phyloP scores from a whole-genome alignment of 1,284 basidiomycete genomes.

The Heterobasidion irregulare region DNA sequence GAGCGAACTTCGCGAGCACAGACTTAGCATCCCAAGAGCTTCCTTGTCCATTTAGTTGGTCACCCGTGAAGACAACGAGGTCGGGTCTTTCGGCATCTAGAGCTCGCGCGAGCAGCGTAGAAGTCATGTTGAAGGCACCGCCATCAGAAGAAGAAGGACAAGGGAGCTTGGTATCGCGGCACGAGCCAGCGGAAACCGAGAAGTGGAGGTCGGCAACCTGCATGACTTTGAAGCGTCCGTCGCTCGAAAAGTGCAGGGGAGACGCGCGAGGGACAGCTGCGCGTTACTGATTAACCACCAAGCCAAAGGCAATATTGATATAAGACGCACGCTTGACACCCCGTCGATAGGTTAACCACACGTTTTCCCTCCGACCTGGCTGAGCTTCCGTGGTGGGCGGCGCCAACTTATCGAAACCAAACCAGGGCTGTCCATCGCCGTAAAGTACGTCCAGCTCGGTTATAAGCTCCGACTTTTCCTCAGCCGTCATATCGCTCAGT shows the following conservation, averaged over 20 bases:
- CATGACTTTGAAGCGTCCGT: slow-evolving; percentile 82
- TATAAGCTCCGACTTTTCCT: slow-evolving; percentile 57
- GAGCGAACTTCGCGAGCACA: slow-evolving; percentile 83
- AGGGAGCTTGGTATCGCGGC: slow-evolving; percentile 55
- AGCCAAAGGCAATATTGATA: background rate
- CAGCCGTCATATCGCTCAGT: slow-evolving; percentile 43
- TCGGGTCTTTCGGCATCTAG: slow-evolving; percentile 86
- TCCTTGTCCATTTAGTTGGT: slow-evolving; percentile 82
- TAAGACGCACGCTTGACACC: slow-evolving; percentile 55
- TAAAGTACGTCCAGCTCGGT: slow-evolving; percentile 86
- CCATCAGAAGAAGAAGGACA: slow-evolving; percentile 30
- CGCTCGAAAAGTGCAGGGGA: slow-evolving; percentile 71
- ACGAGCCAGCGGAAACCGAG: slow-evolving; percentile 66
- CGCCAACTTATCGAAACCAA: slow-evolving; percentile 70
- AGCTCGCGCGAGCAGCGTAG: slow-evolving; percentile 54
- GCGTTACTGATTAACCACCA: background rate
- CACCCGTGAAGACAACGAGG: slow-evolving; percentile 82
- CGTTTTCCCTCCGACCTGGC: slow-evolving; percentile 33
- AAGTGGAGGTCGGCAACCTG: slow-evolving; percentile 90
- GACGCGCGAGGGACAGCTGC: slow-evolving; percentile 60
- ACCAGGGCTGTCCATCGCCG: slow-evolving; percentile 76
- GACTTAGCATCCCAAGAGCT: slow-evolving; percentile 84
- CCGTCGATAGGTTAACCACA: slow-evolving; percentile 50
- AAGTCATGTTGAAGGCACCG: slow-evolving; percentile 71
- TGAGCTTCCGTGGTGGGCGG: slow-evolving; percentile 17